These are phyloP conservation scores for Podila horticola DNA, from an alignment of 192 early-diverging fungal genomes.

Conservation along the genomic window DNA sequence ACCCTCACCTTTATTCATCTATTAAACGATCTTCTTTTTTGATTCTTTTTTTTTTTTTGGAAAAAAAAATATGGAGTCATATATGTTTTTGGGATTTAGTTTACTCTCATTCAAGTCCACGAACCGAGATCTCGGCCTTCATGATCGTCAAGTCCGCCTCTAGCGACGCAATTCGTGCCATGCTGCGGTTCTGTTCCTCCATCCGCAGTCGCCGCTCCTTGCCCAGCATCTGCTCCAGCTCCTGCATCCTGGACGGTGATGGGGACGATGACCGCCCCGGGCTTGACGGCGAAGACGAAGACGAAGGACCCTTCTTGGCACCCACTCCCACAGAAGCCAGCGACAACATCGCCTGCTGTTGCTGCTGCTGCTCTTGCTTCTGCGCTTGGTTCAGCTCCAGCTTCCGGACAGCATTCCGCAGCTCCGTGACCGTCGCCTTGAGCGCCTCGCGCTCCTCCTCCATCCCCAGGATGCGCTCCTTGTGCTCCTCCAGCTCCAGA, in stretches of 20 bases:
- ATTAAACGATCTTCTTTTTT: too few species aligned
- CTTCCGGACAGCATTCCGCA: slow-evolving; percentile 16
- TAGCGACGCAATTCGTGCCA: slow-evolving; percentile 29
- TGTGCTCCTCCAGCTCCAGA: slow-evolving; percentile 36
- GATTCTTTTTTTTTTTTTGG: too few species aligned
- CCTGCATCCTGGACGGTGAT: slow-evolving; percentile 15
- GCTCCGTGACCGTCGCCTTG: slow-evolving; percentile 15
- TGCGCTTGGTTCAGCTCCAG: slow-evolving; percentile 6
- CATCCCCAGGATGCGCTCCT: slow-evolving; percentile 34
- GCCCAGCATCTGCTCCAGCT: slow-evolving; percentile 23
- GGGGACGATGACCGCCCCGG: neutral
- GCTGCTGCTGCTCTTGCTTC: neutral
- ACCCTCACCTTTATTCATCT: too few species aligned
- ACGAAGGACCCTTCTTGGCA: too few species aligned
- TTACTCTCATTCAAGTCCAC: neutral
- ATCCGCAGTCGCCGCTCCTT: slow-evolving; percentile 14
- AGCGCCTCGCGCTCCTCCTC: slow-evolving; percentile 37
- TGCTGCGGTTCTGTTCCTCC: slow-evolving; percentile 29
- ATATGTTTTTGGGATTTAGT: too few species aligned
- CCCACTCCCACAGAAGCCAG: neutral
- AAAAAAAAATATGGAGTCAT: too few species aligned
- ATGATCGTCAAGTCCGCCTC: slow-evolving; percentile 55
- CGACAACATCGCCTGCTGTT: neutral
- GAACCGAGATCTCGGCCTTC: slow-evolving; percentile 46
- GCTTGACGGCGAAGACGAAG: neutral